Conservation (phyloP, 2,329 filamentous ascomycete genomes). For the Alternaria arborescens region DNA sequence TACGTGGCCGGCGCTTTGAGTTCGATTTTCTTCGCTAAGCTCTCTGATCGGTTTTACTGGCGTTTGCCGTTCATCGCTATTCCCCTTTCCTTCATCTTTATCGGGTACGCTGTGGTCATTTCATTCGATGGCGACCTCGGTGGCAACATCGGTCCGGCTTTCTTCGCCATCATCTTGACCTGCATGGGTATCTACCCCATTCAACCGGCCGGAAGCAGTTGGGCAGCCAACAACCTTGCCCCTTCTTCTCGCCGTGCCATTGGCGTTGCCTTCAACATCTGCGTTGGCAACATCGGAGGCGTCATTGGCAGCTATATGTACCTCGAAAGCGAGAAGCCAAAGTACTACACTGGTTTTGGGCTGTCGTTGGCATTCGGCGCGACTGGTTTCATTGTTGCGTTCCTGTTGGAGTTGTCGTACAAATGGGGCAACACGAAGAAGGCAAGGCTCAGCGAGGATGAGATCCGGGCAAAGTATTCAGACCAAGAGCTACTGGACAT, state of each 20-base stretch:
- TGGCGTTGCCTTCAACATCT: constrained; percentile 42
- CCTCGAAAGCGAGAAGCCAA: constrained; percentile 46
- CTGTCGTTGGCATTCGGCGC: constrained; percentile 31
- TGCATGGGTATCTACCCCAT: constrained; percentile 52
- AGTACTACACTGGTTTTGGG: constrained; percentile 50
- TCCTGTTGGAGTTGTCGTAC: constrained; percentile 30
- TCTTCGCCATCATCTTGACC: constrained; percentile 57
- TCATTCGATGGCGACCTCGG: constrained; percentile 52
- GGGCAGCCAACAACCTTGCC: constrained; percentile 44
- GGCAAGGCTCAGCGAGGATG: constrained; percentile 47
- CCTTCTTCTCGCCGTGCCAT: constrained; percentile 42
- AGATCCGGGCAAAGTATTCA: constrained; percentile 46
- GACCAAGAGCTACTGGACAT: constrained; percentile 50
- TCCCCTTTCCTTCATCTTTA: constrained; percentile 46
- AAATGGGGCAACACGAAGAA: constrained; percentile 30
- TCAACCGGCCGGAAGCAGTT: constrained; percentile 41
- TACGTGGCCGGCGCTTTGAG: constrained; percentile 38
- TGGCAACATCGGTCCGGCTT: constrained; percentile 54
- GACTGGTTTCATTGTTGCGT: constrained; percentile 29
- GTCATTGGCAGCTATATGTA: constrained; percentile 49
- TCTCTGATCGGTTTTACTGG: constrained; percentile 36
- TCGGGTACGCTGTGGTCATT: constrained; percentile 46
- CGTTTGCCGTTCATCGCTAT: constrained; percentile 35
- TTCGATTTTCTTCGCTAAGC: constrained; percentile 32
- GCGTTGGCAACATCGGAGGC: constrained; percentile 41